Conservation (phyloP, 2,329 filamentous ascomycete species). For the Dactylellina parvicollis region DNA sequence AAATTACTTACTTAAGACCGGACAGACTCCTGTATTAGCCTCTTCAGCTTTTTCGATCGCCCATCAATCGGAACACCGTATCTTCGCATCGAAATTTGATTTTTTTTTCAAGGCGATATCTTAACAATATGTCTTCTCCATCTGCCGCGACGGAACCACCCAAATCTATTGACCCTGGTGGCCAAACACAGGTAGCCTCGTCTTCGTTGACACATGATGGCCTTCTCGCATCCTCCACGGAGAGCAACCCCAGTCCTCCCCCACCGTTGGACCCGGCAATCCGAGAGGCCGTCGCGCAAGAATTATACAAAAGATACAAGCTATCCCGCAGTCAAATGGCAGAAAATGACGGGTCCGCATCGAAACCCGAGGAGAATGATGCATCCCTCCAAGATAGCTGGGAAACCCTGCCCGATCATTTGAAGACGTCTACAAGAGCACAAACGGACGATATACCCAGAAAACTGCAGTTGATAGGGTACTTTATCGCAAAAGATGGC, state of each 20-base stretch:
- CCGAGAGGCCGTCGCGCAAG: conserved; percentile 30
- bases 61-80: background rate
- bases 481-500: conserved; percentile 6
- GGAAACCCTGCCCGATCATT: conserved; percentile 33
- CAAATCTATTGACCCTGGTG: background rate
- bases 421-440: conserved; percentile 31
- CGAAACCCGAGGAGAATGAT: conserved; percentile 4
- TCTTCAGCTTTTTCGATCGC: background rate
- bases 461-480: conserved; percentile 32
- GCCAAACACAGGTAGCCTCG: background rate
- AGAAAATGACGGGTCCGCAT: conserved; percentile 2
- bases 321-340: conserved; percentile 23
- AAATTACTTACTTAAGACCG: conserved; percentile 6
- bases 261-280: conserved; percentile 28
- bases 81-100: background rate
- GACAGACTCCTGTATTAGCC: background rate
- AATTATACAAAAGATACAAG: conserved; percentile 46
- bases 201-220: background rate
- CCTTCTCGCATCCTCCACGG: conserved; percentile 1
- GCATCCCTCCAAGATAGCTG: conserved; percentile 39
- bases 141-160: background rate
- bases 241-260: conserved; percentile 1
- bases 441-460: conserved; percentile 49
- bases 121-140: background rate
- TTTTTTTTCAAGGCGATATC: background rate